A percentile compares a stretch with the other conserved stretches of the same genome.
These are phyloP conservation scores for Pelargonium citronellum DNA, from an alignment of 441 rosid genomes.

Conservation along the genomic window DNA sequence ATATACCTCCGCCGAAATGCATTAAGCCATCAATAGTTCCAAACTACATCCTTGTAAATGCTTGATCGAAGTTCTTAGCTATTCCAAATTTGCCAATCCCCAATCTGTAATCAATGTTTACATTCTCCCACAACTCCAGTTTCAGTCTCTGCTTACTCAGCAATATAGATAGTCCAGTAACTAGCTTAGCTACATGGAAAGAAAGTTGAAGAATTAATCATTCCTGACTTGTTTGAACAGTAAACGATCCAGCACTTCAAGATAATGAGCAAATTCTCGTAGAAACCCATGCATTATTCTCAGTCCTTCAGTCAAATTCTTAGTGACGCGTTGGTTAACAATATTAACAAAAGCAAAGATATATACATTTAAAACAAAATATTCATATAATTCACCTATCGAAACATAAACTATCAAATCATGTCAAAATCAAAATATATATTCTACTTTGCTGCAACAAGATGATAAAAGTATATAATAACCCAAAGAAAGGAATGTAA, in stretches of 20 bases:
- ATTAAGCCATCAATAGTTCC: not conserved
- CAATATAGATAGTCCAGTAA: not conserved
- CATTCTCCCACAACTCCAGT: not conserved
- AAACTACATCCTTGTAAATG: not conserved
- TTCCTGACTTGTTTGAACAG: not conserved
- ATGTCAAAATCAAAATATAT: not conserved
- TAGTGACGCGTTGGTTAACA: not conserved
- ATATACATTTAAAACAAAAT: not conserved
- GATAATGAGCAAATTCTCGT: not conserved
- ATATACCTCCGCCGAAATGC: not conserved
- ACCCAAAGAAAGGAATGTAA: constrained; percentile 5
- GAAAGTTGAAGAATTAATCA: not conserved
- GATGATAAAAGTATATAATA: not conserved
- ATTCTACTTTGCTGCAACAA: not conserved
- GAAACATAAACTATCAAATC: not conserved
- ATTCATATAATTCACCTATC: not conserved
- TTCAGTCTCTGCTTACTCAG: not conserved
- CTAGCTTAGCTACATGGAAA: not conserved
- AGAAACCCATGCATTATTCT: not conserved
- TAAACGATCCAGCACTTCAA: not conserved
- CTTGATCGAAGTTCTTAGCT: not conserved
- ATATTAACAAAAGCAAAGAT: constrained; percentile 1
- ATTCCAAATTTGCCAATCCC: not conserved
- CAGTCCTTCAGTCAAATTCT: not conserved
- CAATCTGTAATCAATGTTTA: not conserved